Evolutionary conservation across 2,329 filamentous ascomycete species (phyloP), one percentile per base, ranked within the genome.

Genomic region (Cladobotryum protrusum): DNA sequence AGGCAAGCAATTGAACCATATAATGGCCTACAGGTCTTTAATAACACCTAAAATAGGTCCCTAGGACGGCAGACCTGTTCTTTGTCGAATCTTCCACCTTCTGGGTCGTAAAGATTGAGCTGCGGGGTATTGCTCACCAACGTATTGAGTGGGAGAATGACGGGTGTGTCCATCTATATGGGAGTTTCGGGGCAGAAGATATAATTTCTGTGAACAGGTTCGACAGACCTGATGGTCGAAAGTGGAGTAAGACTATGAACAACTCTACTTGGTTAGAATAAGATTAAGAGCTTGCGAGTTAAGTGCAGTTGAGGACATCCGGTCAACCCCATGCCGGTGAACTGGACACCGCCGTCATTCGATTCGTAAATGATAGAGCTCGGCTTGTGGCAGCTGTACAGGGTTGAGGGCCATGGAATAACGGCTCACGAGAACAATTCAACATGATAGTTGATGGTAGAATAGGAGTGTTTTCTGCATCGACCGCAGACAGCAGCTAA

Each of bases 131-230:
- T 66, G 74, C 18, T 77, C 71, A 54, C 82, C 79, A 78, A 4
- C 35, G 14, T 13, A 37, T 37, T 3, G 79, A 82, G 54, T 70
- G 69, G 17, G 35, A 37, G 12, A 13, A 13, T 3, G 35, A 37
- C 14, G 70, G 69, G 49, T 83, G 78, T 56, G 74, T 79, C 48
- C 81, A 83, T 59, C 62, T 82, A 33, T 81, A 80, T 59, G 74
- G 72, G 35, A 76, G 77, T 56, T 72, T 83, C 59, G 78, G 79
- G 7, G 67, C 57, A 11, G 68, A 64, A 3, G 74, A 82, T 49
- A 69, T 83, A 8, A 70, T 72, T 36, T 71, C 68, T 14, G 63
- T 67, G 4, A 61, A 69, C 54, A 69, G 69, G 54, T 78, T 81
- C 49, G 59, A 63, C 42, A 73, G 72, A 50, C 58, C 59, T 17